Conservation (phyloP, 208 protist genomes). For the Leishmania arabica region DNA sequence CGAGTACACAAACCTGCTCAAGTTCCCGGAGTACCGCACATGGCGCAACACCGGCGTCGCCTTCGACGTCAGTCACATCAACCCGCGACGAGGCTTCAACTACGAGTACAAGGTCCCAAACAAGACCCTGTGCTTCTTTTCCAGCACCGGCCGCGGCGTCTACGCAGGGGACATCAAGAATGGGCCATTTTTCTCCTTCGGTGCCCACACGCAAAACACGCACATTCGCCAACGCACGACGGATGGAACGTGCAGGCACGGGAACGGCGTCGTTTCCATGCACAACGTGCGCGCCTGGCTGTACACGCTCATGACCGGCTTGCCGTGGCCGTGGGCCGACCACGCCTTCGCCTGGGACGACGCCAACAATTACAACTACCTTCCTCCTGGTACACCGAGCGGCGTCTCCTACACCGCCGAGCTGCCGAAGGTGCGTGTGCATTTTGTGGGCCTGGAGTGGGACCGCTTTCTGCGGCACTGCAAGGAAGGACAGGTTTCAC, state of each 20-base stretch:
- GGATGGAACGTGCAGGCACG: constrained; percentile 90
- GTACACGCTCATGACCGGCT: constrained; percentile 82
- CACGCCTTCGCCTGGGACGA: constrained; percentile 92
- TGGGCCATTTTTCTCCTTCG: constrained; percentile 85
- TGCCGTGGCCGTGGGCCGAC: constrained; percentile 84
- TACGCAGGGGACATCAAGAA: constrained; percentile 89
- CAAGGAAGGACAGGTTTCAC: constrained; percentile 27
- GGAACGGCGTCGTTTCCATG: constrained; percentile 88
- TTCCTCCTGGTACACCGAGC: constrained; percentile 71
- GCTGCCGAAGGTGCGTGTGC: constrained; percentile 68
- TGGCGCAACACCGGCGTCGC: constrained; percentile 90
- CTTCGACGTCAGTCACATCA: constrained; percentile 87
- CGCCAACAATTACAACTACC: constrained; percentile 77
- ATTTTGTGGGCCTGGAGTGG: constrained; percentile 84
- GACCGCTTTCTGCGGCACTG: constrained; percentile 62
- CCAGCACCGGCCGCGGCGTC: constrained; percentile 56
- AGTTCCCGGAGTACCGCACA: constrained; percentile 88
- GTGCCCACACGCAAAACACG: constrained; percentile 70
- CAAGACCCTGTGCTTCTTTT: constrained; percentile 89
- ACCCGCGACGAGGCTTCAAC: constrained; percentile 75
- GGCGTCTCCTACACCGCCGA: constrained; percentile 48
- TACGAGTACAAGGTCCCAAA: constrained; percentile 85
- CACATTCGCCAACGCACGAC: constrained; percentile 68
- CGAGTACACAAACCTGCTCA: constrained; percentile 88
- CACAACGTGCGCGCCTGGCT: constrained; percentile 92